Percentiles rank a stretch among this genome's conserved stretches.
phyloP scores from a whole-genome alignment of 192 early-diverging fungal genomes.

The Coemansia furcata region DNA sequence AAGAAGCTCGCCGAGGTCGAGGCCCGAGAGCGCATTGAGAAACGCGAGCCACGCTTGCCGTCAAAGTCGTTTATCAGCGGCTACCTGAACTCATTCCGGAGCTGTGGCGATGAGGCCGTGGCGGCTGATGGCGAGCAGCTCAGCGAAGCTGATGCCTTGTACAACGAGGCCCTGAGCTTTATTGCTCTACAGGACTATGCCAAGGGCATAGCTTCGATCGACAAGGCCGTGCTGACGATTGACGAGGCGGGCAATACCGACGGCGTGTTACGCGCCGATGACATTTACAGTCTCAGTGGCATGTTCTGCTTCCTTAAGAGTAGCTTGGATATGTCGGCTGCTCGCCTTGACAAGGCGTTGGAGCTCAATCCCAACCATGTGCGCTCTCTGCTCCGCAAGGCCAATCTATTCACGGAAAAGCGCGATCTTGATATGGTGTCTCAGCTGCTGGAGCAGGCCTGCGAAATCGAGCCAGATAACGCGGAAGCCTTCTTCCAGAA shows the following conservation, averaged over 20 bases:
- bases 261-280: constrained; percentile 51
- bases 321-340: constrained; percentile 68
- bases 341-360: constrained; percentile 77
- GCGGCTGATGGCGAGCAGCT: constrained; percentile 25
- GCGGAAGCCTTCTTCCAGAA: constrained; percentile 92
- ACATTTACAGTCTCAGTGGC: constrained; percentile 82
- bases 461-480: constrained; percentile 65
- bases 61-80: constrained; percentile 88
- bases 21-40: constrained; percentile 67
- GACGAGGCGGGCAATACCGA: constrained; percentile 41
- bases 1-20: constrained; percentile 76
- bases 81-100: constrained; percentile 91
- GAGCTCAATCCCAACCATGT: constrained; percentile 74
- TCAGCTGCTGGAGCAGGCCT: constrained; percentile 30
- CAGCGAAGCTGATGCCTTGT: constrained; percentile 47
- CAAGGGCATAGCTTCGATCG: constrained; percentile 59
- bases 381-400: constrained; percentile 85
- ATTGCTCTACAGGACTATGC: constrained; percentile 59
- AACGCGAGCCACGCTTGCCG: constrained; percentile 69
- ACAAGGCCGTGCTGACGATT: constrained; percentile 64
- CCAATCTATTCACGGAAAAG: constrained; percentile 89
- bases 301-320: constrained; percentile 89
- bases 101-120: constrained; percentile 28
- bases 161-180: constrained; percentile 55
- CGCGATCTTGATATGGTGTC: constrained; percentile 49